phyloP scores from a whole-genome alignment of 495 filamentous ascomycete genomes.

The Parathielavia hyrcaniae region DNA sequence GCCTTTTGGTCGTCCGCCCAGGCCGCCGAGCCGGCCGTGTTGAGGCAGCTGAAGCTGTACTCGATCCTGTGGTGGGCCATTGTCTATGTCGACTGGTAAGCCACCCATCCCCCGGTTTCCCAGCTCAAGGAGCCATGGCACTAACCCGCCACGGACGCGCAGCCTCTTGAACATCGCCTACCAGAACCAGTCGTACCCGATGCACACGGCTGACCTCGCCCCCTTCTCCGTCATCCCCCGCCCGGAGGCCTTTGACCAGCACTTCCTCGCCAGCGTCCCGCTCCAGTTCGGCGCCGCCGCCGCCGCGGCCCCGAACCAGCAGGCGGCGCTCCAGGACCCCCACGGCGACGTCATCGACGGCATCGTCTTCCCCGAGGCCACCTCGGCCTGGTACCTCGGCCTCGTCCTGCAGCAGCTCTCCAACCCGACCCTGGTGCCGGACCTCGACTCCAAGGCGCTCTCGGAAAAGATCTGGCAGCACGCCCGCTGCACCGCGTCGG shows the following conservation, averaged over 20 bases:
- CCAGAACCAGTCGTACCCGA: conserved; percentile 26
- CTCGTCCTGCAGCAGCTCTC: conserved; percentile 24
- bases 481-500: conserved; percentile 10
- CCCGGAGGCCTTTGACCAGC: conserved; percentile 25
- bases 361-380: conserved; percentile 28
- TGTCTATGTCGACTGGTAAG: conserved; percentile 31
- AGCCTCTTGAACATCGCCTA: conserved; percentile 28
- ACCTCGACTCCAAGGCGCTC: conserved; percentile 13
- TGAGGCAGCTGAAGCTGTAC: conserved; percentile 25
- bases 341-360: conserved; percentile 20
- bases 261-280: conserved; percentile 11
- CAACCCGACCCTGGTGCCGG: conserved; percentile 7
- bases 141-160: too few relatives aligned
- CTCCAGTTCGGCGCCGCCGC: conserved; percentile 10
- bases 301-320: conserved; percentile 10
- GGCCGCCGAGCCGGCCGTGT: neutral
- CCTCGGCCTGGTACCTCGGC: conserved; percentile 26
- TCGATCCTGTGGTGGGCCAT: conserved; percentile 34
- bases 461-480: conserved; percentile 21
- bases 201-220: conserved; percentile 21
- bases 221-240: conserved; percentile 21
- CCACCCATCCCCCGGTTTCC: too few relatives aligned
- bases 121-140: too few relatives aligned
- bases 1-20: conserved; percentile 22
- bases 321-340: conserved; percentile 20